These are phyloP conservation scores for Fusarium sp. DNA, from an alignment of 2,329 filamentous ascomycete species.

Conservation along the genomic window DNA sequence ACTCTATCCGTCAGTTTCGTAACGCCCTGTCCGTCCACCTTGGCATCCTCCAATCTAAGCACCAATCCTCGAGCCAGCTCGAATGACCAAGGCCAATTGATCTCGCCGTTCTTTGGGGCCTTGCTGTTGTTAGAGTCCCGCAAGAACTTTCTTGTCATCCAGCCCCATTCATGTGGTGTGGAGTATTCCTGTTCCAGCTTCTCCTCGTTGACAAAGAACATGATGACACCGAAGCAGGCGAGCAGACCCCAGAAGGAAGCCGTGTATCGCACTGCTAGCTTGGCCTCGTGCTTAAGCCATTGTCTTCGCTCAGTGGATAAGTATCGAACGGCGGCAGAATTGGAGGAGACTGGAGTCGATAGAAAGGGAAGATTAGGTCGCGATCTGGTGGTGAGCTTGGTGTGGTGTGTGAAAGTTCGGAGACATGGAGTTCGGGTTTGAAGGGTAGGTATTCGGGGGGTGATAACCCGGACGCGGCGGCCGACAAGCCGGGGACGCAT, in stretches of 20 bases:
- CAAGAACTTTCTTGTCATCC: slow-evolving; percentile 77
- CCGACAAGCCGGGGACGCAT: slow-evolving; percentile 61
- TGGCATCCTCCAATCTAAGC: slow-evolving; percentile 77
- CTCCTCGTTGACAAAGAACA: slow-evolving; percentile 80
- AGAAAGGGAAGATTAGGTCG: slow-evolving; percentile 64
- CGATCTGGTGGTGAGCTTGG: slow-evolving; percentile 51
- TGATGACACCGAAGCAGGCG: slow-evolving; percentile 71
- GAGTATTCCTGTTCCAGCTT: slow-evolving; percentile 81
- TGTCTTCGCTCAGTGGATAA: slow-evolving; percentile 84
- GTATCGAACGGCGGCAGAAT: slow-evolving; percentile 74
- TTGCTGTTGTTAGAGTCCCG: slow-evolving; percentile 75
- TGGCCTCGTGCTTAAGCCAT: slow-evolving; percentile 80
- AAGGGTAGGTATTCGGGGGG: slow-evolving; percentile 32
- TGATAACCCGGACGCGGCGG: slow-evolving; percentile 46
- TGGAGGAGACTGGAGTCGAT: slow-evolving; percentile 60
- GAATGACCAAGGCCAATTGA: slow-evolving; percentile 79
- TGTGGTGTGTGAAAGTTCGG: slow-evolving; percentile 50
- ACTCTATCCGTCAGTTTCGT: slow-evolving; percentile 71
- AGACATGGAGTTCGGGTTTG: slow-evolving; percentile 41
- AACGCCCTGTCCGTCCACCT: slow-evolving; percentile 78
- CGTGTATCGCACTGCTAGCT: slow-evolving; percentile 78
- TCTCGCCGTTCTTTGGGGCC: slow-evolving; percentile 65
- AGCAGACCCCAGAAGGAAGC: slow-evolving; percentile 76
- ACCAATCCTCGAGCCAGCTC: slow-evolving; percentile 73
- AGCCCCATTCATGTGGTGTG: slow-evolving; percentile 86